Base-by-base conservation (phyloP, 192 early-diverging fungal species). In the Rhizophagus clarus region DNA sequence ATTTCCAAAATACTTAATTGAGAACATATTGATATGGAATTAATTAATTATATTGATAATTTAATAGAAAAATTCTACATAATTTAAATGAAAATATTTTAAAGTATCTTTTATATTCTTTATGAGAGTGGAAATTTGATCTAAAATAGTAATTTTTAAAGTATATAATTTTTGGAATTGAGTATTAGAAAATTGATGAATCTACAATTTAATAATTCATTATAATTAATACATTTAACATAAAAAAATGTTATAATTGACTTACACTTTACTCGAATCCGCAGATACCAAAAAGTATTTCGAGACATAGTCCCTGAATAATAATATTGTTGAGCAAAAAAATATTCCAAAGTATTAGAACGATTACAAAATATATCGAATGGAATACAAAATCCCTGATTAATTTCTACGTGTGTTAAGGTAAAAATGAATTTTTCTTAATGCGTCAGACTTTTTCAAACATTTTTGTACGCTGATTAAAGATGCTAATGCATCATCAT, bases 201-300 rank as follows among this genome's bases (percentile, higher is more conserved):
- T n/a, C n/a, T n/a, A n/a, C n/a, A n/a, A n/a, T n/a, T n/a, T n/a
- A n/a, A n/a, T n/a, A n/a, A n/a, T n/a, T n/a, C n/a, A n/a, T n/a
- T n/a, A n/a, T n/a, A n/a, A n/a, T n/a, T n/a, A n/a, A n/a, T n/a
- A n/a, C n/a, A n/a, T n/a, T n/a, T n/a, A n/a, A n/a, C n/a, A n/a
- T n/a, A n/a, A n/a, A n/a, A n/a, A n/a, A n/a, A n/a, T n/a, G n/a
- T n/a, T n/a, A n/a, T n/a, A n/a, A n/a, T n/a, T n/a, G n/a, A n/a
- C n/a, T n/a, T n/a, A n/a, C n/a, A n/a, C n/a, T n/a, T n/a, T n/a
- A n/a, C n/a, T n/a, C n/a, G n/a, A n/a, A n/a, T n/a, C n/a, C n/a
- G n/a, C n/a, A n/a, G n/a, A n/a, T n/a, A n/a, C n/a, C n/a, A n/a
- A 64, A 64, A 64, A 64, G 20, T 64, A 28, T 31, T 64, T 28